Evolutionary conservation across 306 rosid species (phyloP).

Genomic region (Medicago truncatula): DNA sequence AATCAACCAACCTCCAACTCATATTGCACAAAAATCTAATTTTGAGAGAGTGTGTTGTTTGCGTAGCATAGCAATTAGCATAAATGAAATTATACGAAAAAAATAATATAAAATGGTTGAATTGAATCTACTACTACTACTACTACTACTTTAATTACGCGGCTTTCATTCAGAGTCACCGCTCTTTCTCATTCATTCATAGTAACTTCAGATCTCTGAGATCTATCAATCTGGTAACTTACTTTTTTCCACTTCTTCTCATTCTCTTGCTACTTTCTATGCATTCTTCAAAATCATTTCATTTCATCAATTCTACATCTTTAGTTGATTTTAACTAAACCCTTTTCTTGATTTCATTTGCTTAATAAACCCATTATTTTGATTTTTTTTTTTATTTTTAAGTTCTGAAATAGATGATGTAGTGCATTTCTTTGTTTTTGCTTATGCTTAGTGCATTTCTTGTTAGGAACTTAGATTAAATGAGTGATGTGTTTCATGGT

Average conservation of each 20-base stretch:
- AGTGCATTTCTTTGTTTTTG: too few species aligned
- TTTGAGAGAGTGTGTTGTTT: background rate
- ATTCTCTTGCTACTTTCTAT: conserved; percentile 6
- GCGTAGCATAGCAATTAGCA: background rate
- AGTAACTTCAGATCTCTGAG: conserved; percentile 46
- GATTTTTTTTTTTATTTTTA: too few species aligned
- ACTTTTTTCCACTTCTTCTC: background rate
- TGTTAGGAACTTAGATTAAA: too few species aligned
- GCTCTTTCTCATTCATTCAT: background rate
- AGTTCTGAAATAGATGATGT: too few species aligned
- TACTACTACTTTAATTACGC: conserved; percentile 10
- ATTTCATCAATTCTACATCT: background rate
- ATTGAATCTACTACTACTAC: background rate
- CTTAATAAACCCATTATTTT: too few species aligned
- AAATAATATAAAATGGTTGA: background rate
- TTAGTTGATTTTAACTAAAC: background rate
- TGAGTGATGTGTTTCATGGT: conserved; percentile 16
- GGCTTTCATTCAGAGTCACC: conserved; percentile 19
- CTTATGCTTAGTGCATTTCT: too few species aligned
- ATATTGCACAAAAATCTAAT: too few species aligned
- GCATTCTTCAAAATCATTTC: background rate
- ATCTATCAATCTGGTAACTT: conserved; percentile 48
- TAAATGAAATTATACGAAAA: background rate
- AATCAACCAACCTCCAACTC: too few species aligned
- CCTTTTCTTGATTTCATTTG: background rate